phyloP scores from a whole-genome alignment of 2,329 filamentous ascomycete genomes.

The Colletotrichum echinochloae region DNA sequence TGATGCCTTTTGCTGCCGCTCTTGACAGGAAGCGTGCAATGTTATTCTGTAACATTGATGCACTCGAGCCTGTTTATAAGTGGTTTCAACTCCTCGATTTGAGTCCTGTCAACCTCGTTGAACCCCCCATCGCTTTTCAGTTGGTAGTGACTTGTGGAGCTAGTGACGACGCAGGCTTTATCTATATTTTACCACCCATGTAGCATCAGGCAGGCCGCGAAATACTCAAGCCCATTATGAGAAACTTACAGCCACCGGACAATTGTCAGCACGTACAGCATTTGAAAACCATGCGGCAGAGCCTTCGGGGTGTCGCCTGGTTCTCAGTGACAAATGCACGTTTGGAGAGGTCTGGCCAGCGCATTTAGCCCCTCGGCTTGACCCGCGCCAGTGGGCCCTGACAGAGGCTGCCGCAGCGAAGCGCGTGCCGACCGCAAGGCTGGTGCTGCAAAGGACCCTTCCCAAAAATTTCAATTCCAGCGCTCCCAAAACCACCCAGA shows the following conservation, averaged over 20 bases:
- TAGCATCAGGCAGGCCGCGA: neutral
- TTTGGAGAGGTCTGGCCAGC: slow-evolving; percentile 28
- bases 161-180: neutral
- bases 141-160: neutral
- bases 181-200: neutral
- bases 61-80: neutral
- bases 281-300: slow-evolving; percentile 3
- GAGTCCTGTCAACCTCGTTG: neutral
- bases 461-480: slow-evolving; percentile 31
- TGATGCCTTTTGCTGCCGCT: neutral
- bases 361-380: slow-evolving; percentile 38
- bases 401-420: slow-evolving; percentile 29
- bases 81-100: neutral
- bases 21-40: neutral
- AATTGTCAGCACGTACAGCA: slow-evolving; percentile 1
- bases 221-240: neutral
- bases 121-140: neutral
- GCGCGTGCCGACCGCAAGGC: slow-evolving; percentile 24
- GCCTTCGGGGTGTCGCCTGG: slow-evolving; percentile 10
- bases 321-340: slow-evolving; percentile 22
- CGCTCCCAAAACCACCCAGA: slow-evolving; percentile 22
- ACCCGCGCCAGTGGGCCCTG: slow-evolving; percentile 39
- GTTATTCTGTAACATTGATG: too few species aligned
- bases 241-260: neutral
- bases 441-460: slow-evolving; percentile 18